Conservation (phyloP, 2,329 filamentous ascomycete genomes). For the Stachybotrys elegans region DNA sequence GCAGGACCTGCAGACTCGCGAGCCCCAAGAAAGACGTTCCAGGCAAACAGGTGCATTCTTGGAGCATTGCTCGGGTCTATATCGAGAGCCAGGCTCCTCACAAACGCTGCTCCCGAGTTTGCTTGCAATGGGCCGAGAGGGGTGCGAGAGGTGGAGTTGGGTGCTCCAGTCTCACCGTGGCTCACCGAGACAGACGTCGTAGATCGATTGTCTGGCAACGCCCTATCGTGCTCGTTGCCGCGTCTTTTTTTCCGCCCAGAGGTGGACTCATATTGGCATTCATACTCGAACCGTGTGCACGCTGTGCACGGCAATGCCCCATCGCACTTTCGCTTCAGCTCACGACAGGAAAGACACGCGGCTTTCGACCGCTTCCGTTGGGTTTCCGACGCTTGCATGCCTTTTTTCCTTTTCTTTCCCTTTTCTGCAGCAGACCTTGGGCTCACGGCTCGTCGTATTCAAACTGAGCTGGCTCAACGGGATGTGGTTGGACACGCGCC, state of each 20-base stretch:
- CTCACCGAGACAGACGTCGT: conserved; percentile 2
- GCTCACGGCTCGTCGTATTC: no score
- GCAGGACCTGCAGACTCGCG: conserved; percentile 15
- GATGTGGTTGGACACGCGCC: no score
- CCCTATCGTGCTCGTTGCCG: neutral
- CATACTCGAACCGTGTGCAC: conserved; percentile 48
- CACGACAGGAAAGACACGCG: conserved; percentile 46
- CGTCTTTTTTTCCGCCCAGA: conserved; percentile 8
- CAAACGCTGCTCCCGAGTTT: conserved; percentile 53
- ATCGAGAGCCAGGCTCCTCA: conserved; percentile 44
- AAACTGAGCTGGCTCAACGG: no score
- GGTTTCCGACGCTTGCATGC: conserved; percentile 1
- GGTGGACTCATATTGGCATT: conserved; percentile 40
- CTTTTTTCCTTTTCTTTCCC: no score
- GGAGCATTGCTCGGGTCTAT: conserved; percentile 49
- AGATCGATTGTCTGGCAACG: conserved; percentile 1
- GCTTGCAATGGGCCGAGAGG: conserved; percentile 43
- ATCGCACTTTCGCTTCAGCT: conserved; percentile 53
- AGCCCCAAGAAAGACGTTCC: conserved; percentile 39
- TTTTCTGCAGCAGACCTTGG: no score
- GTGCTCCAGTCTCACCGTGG: conserved; percentile 6
- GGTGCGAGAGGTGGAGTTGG: conserved; percentile 13
- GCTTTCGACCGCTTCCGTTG: conserved; percentile 33
- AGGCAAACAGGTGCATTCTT: conserved; percentile 49
- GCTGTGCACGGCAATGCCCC: conserved; percentile 46